Evolutionary conservation across 2,329 filamentous ascomycete species (phyloP).

Genomic region (Helotiales sp.): DNA sequence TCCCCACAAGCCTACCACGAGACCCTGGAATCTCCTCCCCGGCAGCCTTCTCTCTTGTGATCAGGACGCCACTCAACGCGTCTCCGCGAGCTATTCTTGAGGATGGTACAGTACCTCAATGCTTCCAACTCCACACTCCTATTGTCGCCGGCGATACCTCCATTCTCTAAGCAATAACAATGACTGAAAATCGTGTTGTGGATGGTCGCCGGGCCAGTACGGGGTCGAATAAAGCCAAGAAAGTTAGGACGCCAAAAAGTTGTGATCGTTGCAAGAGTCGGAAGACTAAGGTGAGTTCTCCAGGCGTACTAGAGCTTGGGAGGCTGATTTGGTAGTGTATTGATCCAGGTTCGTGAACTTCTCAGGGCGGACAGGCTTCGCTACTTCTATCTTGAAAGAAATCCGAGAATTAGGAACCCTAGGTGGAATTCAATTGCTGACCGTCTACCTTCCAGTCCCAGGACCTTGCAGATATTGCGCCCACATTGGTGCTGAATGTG

Average conservation of each 20-base stretch:
- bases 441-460: slow-evolving; percentile 11
- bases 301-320: neutral
- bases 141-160: neutral
- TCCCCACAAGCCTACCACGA: neutral
- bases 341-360: slow-evolving; percentile 14
- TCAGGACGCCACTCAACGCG: slow-evolving; percentile 1
- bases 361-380: neutral
- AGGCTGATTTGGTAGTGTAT: slow-evolving; percentile 14
- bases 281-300: slow-evolving; percentile 21
- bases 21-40: slow-evolving; percentile 10
- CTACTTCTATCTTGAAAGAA: neutral
- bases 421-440: no score
- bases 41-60: neutral
- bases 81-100: neutral
- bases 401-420: no score
- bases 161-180: neutral
- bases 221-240: slow-evolving; percentile 11
- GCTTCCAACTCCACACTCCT: neutral
- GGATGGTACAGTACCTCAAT: neutral
- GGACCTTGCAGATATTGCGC: slow-evolving; percentile 25
- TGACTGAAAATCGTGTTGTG: slow-evolving; percentile 12
- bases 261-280: slow-evolving; percentile 23
- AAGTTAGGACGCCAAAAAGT: slow-evolving; percentile 20
- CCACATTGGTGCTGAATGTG: slow-evolving; percentile 21
- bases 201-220: slow-evolving; percentile 6